These are phyloP conservation scores for Tylopilus sp. DNA, from an alignment of 768 basidiomycete genomes.

Conservation along the genomic window DNA sequence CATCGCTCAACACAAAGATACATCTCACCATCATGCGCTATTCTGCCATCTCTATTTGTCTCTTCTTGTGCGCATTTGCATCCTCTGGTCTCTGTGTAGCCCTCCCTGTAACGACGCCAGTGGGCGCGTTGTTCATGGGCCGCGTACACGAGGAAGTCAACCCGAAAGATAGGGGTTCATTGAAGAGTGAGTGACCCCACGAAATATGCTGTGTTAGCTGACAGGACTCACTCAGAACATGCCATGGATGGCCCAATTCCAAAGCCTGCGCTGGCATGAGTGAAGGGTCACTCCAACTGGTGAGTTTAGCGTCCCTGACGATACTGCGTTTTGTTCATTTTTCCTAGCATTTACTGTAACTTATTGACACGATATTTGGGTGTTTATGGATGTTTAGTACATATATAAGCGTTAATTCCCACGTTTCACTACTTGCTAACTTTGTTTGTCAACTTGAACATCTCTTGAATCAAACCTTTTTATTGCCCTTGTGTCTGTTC, in stretches of 20 bases:
- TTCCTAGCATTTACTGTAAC: too few relatives aligned
- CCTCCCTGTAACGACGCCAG: not conserved
- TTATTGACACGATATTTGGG: too few relatives aligned
- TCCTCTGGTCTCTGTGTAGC: slow-evolving; percentile 16
- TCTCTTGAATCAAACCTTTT: too few relatives aligned
- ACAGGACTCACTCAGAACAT: not conserved
- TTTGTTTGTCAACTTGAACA: too few relatives aligned
- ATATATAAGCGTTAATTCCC: too few relatives aligned
- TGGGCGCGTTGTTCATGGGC: slow-evolving; percentile 17
- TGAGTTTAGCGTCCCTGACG: too few relatives aligned
- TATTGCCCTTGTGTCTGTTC: not conserved
- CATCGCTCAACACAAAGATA: not conserved
- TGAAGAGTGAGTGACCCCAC: slow-evolving; percentile 2
- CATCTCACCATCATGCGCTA: slow-evolving; percentile 17
- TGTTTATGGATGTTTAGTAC: too few relatives aligned
- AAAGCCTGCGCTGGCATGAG: not conserved
- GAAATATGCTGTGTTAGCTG: not conserved
- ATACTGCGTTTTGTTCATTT: too few relatives aligned
- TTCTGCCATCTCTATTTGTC: slow-evolving; percentile 3
- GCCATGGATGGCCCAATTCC: too few relatives aligned
- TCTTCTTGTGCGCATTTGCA: slow-evolving; percentile 14
- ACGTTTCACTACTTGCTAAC: too few relatives aligned
- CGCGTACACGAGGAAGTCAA: slow-evolving; percentile 20
- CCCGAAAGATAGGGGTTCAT: slow-evolving; percentile 4
- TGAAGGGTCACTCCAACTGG: too few relatives aligned